Base-by-base conservation (phyloP, 2,329 filamentous ascomycete genomes). In the Colletotrichum zoysiae region DNA sequence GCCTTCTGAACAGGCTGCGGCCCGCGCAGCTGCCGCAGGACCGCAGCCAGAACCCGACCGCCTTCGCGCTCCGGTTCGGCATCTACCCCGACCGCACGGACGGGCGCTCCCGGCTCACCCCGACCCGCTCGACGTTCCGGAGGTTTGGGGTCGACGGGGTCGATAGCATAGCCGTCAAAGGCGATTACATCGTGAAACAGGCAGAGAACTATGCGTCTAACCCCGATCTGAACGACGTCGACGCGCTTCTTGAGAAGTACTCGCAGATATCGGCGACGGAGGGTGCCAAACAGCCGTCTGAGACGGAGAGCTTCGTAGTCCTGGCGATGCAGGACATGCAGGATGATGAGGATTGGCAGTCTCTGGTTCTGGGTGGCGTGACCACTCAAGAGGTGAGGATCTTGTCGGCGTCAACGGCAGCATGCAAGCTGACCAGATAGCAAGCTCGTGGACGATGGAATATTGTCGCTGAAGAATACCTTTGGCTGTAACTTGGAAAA, bases 291-390 rank as follows among this genome's bases (percentile, higher is more conserved):
- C 51, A 23, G 16, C 33, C 50, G 12, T n/a, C 61, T 2, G 61
- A 42, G 6, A 7, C n/a, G 11, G 51, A 70, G 3, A 30, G 12
- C 16, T 57, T 56, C 30, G 53, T 64, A 0, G 20, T 70, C 1
- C 23, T 48, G 18, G 46, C 62, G 18, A 70, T 70, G 56, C 14
- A 35, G 23, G 48, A 57, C 8, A 69, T 79, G 12, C 46, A 76
- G 7, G 63, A 77, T 9, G 79, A 80, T n/a, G 78, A 80, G 23
- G 73, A 76, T 38, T 81, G 78, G 79, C 79, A 81, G 59, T 69
- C 53, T 6, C 62, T 76, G 1, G 55, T 80, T 1, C 80, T 80
- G 23, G 69, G 73, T n/a, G 77, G 76, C 20, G 40, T 78, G 48
- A 80, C 78, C 6, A 78, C 78, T 65, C 77, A 80, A n/a, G 79